Percentiles rank a stretch among this genome's conserved stretches.
Evolutionary conservation across 305 asterid species (phyloP).

Genomic region (Fraxinus angustifolia): DNA sequence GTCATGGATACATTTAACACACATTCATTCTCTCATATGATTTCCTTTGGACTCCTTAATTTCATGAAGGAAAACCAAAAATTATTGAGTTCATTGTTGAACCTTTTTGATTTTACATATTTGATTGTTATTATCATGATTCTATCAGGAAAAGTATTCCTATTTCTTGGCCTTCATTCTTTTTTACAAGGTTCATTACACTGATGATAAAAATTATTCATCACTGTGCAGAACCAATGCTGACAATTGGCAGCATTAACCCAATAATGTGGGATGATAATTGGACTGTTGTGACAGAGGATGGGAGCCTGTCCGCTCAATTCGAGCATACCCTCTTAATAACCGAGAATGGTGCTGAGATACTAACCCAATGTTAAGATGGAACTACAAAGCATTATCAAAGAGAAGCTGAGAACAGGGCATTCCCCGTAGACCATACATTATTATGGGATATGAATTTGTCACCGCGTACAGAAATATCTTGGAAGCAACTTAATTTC

Average conservation of each 20-base stretch:
- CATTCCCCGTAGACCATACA: neutral
- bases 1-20: neutral
- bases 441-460: neutral
- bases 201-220: neutral
- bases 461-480: neutral
- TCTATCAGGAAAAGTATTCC: neutral
- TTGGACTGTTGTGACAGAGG: constrained; percentile 92
- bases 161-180: neutral
- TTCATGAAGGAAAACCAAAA: neutral
- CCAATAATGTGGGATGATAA: constrained; percentile 82
- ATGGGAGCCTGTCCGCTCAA: constrained; percentile 92
- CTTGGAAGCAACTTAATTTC: neutral
- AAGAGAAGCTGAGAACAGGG: neutral
- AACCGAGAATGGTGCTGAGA: constrained; percentile 77
- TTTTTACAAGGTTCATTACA: neutral
- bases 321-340: constrained; percentile 91
- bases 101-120: neutral
- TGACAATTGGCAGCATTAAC: constrained; percentile 80
- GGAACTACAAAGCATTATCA: neutral
- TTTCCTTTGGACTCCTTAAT: constrained; percentile 3
- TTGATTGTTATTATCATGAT: neutral
- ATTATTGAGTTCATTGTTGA: neutral
- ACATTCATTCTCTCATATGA: neutral
- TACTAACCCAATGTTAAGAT: constrained; percentile 63
- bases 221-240: constrained; percentile 76